A percentile compares a stretch with the other conserved stretches of the same genome.
Evolutionary conservation across 495 filamentous ascomycete genomes (phyloP).

Genomic region (Peziza echinospora): DNA sequence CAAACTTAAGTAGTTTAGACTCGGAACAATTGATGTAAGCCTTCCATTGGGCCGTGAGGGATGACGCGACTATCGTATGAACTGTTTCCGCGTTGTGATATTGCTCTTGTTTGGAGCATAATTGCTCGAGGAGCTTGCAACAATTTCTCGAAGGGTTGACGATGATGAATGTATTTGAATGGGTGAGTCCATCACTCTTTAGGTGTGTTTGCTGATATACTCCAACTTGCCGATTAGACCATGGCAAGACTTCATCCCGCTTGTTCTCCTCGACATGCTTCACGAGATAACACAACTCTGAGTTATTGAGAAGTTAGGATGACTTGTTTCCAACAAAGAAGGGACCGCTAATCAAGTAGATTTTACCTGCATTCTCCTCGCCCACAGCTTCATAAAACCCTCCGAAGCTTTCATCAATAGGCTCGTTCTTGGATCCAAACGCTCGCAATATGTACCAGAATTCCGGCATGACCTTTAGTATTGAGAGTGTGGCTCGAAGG

Average conservation of each 20-base stretch:
- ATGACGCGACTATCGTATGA: not conserved
- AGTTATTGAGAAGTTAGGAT: no score
- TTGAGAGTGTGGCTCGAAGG: not conserved
- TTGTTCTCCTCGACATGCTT: not conserved
- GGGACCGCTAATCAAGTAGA: no score
- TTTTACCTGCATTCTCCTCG: not conserved
- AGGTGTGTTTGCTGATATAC: not conserved
- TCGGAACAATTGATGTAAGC: no score
- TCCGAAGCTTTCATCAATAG: not conserved
- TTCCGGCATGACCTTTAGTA: not conserved
- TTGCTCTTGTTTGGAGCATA: not conserved
- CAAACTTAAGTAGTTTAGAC: no score
- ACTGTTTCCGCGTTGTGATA: not conserved
- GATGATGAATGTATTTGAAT: not conserved
- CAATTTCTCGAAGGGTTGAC: not conserved
- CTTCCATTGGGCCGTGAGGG: not conserved
- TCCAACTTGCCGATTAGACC: not conserved
- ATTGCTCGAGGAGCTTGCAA: not conserved
- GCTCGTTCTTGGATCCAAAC: not conserved
- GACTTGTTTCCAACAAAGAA: no score
- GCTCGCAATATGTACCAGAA: not conserved
- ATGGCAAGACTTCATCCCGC: not conserved
- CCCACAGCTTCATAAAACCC: not conserved
- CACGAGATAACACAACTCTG: not conserved
- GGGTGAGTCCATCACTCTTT: no score